phyloP scores from a whole-genome alignment of 1,284 basidiomycete genomes.

The Cerioporus squamosus region DNA sequence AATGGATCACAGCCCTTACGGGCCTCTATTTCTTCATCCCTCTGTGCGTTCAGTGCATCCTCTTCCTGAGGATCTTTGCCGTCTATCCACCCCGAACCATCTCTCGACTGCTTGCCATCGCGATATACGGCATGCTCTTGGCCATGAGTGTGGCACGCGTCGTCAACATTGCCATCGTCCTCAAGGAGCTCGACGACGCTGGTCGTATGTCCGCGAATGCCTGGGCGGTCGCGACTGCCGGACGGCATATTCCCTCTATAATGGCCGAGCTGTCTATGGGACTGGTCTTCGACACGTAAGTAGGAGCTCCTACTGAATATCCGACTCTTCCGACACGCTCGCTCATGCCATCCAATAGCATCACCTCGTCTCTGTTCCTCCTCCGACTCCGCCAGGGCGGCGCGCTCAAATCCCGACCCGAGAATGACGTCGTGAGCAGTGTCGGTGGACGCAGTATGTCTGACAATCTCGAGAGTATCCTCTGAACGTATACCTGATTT shows the following conservation, averaged over 20 bases:
- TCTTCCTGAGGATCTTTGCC: slow-evolving; percentile 27
- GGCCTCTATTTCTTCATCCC: slow-evolving; percentile 16
- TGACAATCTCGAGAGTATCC: not conserved
- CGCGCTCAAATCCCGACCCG: not conserved
- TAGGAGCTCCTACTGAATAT: slow-evolving; percentile 5
- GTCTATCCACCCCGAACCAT: slow-evolving; percentile 23
- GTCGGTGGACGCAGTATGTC: not conserved
- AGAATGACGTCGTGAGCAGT: not conserved
- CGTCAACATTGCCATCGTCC: not conserved
- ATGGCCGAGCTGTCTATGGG: slow-evolving; percentile 34
- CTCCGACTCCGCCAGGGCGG: not conserved
- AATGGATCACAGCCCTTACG: slow-evolving; percentile 4
- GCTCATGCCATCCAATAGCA: not conserved
- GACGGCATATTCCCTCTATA: not conserved
- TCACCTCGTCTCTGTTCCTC: not conserved
- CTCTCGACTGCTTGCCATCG: not conserved
- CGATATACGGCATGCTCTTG: not conserved
- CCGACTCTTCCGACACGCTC: not conserved
- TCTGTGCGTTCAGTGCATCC: slow-evolving; percentile 24
- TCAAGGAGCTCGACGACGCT: not conserved
- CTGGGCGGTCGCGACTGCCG: not conserved
- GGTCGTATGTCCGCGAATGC: slow-evolving; percentile 15
- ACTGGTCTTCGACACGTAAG: slow-evolving; percentile 30
- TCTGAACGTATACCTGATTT: not conserved
- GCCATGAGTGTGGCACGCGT: not conserved